Base-by-base conservation (phyloP, 805 yeast genomes). In the Candida sakaeoensis region DNA sequence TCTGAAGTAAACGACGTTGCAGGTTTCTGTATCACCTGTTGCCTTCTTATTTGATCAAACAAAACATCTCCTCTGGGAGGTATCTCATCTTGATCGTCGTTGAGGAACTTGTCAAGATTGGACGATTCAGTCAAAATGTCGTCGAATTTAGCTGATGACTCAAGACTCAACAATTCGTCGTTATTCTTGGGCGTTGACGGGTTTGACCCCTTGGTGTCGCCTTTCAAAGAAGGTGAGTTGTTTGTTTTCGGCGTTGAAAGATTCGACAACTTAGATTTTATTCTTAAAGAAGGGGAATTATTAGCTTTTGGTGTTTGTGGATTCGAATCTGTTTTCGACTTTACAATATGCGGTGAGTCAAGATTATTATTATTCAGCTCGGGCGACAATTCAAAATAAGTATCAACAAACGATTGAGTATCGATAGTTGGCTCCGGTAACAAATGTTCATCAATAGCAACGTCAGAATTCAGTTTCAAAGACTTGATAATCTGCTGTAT, bases 1-100 rank as follows among this genome's bases (percentile, higher is more conserved):
- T n/a, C n/a, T n/a, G n/a, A n/a, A n/a, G n/a, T n/a, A n/a, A n/a
- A n/a, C n/a, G n/a, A n/a, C n/a, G n/a, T n/a, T n/a, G n/a, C n/a
- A n/a, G n/a, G n/a, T n/a, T n/a, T n/a, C n/a, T n/a, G 24, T 21
- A 9, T 24, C n/a, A 24, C n/a, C 2, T 15, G 2, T 8, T 32
- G 33, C 18, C 32, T 33, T 16, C 41, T 22, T 5, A 36, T 29
- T 13, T 32, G 22, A 12, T 25, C 18, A 19, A 47, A 16, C n/a
- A 35, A 18, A 3, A 45, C 43, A 37, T 45, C 51, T 12, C 49
- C 46, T 39, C 49, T 26, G 7, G 41, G 40, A 1, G 51, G 51
- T 8, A 45, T 43, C 10, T 42, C 45, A 9, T 25, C n/a, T 32
- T 45, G 49, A n/a, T 34, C 23, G 31, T 47, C 51, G 27, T 42